Conservation (phyloP, 257 asterid genomes). For the Linderniella brevidens region DNA sequence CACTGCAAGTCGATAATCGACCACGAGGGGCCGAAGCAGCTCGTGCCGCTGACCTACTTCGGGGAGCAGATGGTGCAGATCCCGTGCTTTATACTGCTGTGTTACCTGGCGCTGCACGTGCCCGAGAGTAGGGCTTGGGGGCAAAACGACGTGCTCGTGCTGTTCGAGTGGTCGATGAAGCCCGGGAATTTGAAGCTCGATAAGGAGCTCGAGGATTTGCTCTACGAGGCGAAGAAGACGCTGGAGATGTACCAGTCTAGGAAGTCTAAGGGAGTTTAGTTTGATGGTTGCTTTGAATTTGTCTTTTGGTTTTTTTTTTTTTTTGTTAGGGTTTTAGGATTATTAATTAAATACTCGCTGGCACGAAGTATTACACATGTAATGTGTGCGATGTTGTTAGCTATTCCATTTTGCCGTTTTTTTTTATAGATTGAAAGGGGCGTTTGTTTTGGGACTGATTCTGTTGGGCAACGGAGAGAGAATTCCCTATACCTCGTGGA, state of each 20-base stretch:
- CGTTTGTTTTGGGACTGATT: too few species aligned
- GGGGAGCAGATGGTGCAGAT: slow-evolving; percentile 59
- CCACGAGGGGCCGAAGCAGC: slow-evolving; percentile 34
- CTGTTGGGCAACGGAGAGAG: too few species aligned
- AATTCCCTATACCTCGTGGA: too few species aligned
- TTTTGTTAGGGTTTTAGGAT: too few species aligned
- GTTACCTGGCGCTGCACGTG: slow-evolving; percentile 51
- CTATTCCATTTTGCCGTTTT: too few species aligned
- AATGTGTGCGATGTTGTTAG: too few species aligned
- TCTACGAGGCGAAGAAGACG: slow-evolving; percentile 45
- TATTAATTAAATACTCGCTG: too few species aligned
- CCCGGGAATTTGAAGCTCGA: slow-evolving; percentile 37
- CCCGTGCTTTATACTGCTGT: slow-evolving; percentile 36
- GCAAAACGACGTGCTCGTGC: slow-evolving; percentile 30
- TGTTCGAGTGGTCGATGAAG: slow-evolving; percentile 51
- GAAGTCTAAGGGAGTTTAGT: slow-evolving; percentile 15
- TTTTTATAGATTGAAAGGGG: too few species aligned
- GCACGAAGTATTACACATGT: too few species aligned
- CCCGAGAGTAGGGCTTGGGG: slow-evolving; percentile 49
- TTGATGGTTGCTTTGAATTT: too few species aligned
- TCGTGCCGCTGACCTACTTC: slow-evolving; percentile 30
- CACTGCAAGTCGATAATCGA: slow-evolving; percentile 46
- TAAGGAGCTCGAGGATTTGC: slow-evolving; percentile 21
- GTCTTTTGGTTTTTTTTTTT: too few species aligned
- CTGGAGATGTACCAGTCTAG: slow-evolving; percentile 59